Base-by-base conservation (phyloP, 1,284 basidiomycete genomes). In the Thecaphora thlaspeos region DNA sequence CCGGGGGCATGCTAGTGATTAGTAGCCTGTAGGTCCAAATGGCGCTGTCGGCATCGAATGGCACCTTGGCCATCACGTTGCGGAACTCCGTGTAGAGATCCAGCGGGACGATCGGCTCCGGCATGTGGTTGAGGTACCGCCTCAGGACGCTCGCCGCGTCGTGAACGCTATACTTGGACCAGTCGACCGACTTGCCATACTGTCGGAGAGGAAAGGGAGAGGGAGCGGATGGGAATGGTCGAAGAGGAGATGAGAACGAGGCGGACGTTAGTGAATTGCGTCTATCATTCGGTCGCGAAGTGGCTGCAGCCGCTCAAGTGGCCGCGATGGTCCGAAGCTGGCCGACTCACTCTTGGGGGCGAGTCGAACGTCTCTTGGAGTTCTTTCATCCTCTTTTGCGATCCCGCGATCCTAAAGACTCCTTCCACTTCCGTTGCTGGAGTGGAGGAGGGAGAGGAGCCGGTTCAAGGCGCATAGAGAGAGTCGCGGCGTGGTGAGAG, bases 131-230 rank as follows among this genome's bases (percentile, higher is more conserved):
- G 55, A 98, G 85, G 80, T 92, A 98, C 80, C 94, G 83, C 54
- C 94, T 84, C 75, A 98, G 90, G 47, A 98, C 91, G 70, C 90
- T 94, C 18, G 94, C 94, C 44, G 95, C 91, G 77, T 98, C 94
- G 79, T 98, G 94, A 2, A 92, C 85, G 30, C 88, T 95, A 79
- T 88, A 97, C 19, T 83, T 83, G 68, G 89, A 86, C 92, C 93
- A 97, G 70, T 94, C 88, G 30, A 98, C 82, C 53, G 87, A 85
- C 78, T 94, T 94, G 60, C 94, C 95, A 73, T 91, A 97, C 89
- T 92, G 69, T 37, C 37, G 26, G 19, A 15, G 7, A 17, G 32
- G 37, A 5, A 22, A 19, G 41, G 22, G 18, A 19, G n/a, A 32
- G 28, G 43, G 17, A 17, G 32, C 10, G 17, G 21, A 23, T 43